A percentile compares a stretch with the other conserved stretches of the same genome.
phyloP scores from a whole-genome alignment of 1,139 yeast genomes.

The Saccharomyces hybrid region DNA sequence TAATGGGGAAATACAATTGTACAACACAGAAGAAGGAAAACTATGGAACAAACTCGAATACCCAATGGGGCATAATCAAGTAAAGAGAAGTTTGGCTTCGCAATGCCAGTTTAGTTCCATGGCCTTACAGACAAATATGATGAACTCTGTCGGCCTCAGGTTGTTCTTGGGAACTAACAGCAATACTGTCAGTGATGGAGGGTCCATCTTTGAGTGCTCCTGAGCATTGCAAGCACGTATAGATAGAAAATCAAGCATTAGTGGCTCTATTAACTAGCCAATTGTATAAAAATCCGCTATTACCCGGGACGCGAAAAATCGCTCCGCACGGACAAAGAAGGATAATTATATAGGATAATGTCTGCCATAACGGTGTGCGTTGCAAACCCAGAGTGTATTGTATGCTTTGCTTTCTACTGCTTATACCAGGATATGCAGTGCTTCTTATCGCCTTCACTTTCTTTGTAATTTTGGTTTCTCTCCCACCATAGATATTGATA shows the following conservation, averaged over 20 bases:
- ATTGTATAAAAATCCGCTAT: background rate
- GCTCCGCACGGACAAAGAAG: background rate
- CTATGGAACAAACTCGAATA: conserved; percentile 22
- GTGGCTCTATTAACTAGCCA: background rate
- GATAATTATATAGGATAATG: background rate
- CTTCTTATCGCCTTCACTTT: background rate
- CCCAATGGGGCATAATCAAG: conserved; percentile 1
- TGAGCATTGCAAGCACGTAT: background rate
- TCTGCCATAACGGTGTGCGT: background rate
- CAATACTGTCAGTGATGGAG: background rate
- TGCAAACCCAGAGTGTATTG: background rate
- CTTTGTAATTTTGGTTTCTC: background rate
- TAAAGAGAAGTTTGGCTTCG: conserved; percentile 2
- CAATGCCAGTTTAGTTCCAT: conserved; percentile 1
- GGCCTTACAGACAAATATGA: conserved; percentile 5
- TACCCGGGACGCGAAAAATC: background rate
- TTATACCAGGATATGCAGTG: background rate
- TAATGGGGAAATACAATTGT: conserved; percentile 66
- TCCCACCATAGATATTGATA: background rate
- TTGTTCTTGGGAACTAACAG: conserved; percentile 16
- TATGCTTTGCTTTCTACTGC: background rate
- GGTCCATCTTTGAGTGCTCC: background rate
- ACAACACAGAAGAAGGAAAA: conserved; percentile 57
- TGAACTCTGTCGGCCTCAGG: conserved; percentile 16
- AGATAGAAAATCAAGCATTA: background rate